phyloP scores from a whole-genome alignment of 2,329 filamentous ascomycete species.

The Nigrospora oryzae region DNA sequence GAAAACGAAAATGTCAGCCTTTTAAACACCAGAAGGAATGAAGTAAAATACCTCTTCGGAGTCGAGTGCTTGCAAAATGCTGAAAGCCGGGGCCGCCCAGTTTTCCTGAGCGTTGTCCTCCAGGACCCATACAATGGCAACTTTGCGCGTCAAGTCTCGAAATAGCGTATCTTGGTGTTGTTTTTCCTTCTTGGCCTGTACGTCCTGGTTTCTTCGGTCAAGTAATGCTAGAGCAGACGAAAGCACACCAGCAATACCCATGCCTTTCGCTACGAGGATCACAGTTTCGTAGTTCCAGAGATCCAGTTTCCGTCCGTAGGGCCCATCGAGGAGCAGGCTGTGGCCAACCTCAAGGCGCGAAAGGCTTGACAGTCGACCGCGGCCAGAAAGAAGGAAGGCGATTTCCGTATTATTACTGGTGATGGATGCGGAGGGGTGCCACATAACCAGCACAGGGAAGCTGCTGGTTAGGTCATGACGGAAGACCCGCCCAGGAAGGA shows the following conservation, averaged over 20 bases:
- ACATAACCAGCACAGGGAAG: no score
- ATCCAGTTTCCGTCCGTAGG: conserved; percentile 6
- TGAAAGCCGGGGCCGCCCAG: not conserved
- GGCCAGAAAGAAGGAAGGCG: not conserved
- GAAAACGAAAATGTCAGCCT: not conserved
- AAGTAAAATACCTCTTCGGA: not conserved
- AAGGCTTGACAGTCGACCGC: no score
- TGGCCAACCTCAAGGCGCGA: no score
- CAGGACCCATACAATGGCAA: not conserved
- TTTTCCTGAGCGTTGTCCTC: not conserved
- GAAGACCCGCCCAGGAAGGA: not conserved
- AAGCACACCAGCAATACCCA: conserved; percentile 10
- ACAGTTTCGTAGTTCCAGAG: conserved; percentile 8
- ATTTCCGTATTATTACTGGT: not conserved
- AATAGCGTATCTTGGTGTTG: not conserved
- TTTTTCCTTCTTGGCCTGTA: no score
- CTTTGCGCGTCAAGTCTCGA: not conserved
- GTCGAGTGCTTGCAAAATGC: not conserved
- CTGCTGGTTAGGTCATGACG: no score
- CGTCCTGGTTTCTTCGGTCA: no score
- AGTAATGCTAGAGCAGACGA: conserved; percentile 3
- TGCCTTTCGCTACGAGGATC: conserved; percentile 9
- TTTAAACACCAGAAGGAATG: not conserved
- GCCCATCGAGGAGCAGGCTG: conserved; percentile 5
- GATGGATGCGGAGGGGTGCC: no score